Percentiles rank a stretch among this genome's conserved stretches.
Conservation (phyloP, 805 yeast species). For the Cyberlindnera saturnus region DNA sequence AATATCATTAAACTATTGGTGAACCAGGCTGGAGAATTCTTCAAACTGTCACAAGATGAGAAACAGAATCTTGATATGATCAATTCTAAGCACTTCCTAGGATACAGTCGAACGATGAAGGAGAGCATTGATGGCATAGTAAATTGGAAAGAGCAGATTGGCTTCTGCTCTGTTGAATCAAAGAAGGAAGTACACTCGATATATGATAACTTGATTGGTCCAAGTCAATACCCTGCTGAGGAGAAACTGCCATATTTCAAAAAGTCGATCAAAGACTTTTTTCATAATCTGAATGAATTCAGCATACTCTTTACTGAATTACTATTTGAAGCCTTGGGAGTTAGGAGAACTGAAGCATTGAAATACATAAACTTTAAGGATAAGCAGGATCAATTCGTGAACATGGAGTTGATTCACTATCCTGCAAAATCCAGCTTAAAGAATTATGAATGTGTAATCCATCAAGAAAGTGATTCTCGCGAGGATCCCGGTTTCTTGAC, state of each 20-base stretch:
- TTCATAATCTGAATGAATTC: conserved; percentile 39
- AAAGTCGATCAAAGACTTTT: conserved; percentile 26
- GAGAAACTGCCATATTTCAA: conserved; percentile 29
- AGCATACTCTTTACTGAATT: conserved; percentile 37
- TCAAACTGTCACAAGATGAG: conserved; percentile 32
- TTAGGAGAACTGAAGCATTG: conserved; percentile 37
- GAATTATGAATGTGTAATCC: conserved; percentile 33
- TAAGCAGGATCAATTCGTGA: conserved; percentile 24
- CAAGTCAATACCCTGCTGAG: conserved; percentile 37
- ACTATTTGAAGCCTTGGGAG: conserved; percentile 49
- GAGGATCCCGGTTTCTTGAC: conserved; percentile 58
- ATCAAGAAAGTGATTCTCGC: conserved; percentile 39
- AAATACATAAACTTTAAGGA: conserved; percentile 39
- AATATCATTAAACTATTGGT: conserved; percentile 23
- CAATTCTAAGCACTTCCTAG: conserved; percentile 38
- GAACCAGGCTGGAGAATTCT: conserved; percentile 29
- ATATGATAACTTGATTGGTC: conserved; percentile 38
- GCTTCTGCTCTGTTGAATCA: conserved; percentile 43
- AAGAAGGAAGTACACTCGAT: conserved; percentile 18
- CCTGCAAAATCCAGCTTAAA: conserved; percentile 31
- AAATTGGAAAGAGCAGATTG: conserved; percentile 44
- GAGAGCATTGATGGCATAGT: conserved; percentile 36
- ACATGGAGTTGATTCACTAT: conserved; percentile 34
- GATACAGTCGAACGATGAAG: conserved; percentile 37
- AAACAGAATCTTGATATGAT: conserved; percentile 34